These are phyloP conservation scores for Diplodia sapinea DNA, from an alignment of 2,329 filamentous ascomycete genomes.

Conservation along the genomic window DNA sequence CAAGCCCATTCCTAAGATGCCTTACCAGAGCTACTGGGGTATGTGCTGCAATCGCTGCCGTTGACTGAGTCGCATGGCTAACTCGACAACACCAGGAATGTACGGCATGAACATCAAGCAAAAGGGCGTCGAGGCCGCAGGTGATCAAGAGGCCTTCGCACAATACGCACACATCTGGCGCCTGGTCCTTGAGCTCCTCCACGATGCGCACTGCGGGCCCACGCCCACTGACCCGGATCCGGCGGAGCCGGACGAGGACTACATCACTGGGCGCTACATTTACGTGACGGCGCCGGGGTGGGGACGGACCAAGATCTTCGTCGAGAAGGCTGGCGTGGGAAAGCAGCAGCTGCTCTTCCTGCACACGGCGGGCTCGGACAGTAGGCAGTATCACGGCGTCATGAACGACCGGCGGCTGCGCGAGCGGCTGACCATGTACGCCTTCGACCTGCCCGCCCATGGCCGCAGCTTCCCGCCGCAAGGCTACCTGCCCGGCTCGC, in stretches of 20 bases:
- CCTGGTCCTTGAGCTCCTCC: conserved; percentile 55
- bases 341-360: conserved; percentile 54
- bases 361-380: conserved; percentile 56
- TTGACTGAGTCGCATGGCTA: background rate
- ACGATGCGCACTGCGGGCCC: conserved; percentile 55
- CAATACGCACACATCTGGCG: conserved; percentile 56
- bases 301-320: conserved; percentile 58
- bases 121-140: conserved; percentile 55
- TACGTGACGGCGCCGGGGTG: conserved; percentile 55
- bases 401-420: conserved; percentile 57
- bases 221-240: conserved; percentile 45
- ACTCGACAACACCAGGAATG: conserved; percentile 38
- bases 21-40: conserved; percentile 56
- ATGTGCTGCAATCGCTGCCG: conserved; percentile 34
- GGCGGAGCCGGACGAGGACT: conserved; percentile 38
- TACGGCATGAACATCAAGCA: conserved; percentile 57
- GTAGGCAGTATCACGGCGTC: conserved; percentile 58
- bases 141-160: conserved; percentile 53
- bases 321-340: conserved; percentile 55
- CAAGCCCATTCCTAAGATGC: conserved; percentile 49
- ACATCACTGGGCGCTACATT: conserved; percentile 55
- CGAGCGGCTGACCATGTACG: conserved; percentile 56
- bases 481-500: conserved; percentile 51
- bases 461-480: conserved; percentile 55
- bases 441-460: conserved; percentile 58